Evolutionary conservation across 1,284 basidiomycete species (phyloP).

Genomic region (Sanguinoderma infundibulare): DNA sequence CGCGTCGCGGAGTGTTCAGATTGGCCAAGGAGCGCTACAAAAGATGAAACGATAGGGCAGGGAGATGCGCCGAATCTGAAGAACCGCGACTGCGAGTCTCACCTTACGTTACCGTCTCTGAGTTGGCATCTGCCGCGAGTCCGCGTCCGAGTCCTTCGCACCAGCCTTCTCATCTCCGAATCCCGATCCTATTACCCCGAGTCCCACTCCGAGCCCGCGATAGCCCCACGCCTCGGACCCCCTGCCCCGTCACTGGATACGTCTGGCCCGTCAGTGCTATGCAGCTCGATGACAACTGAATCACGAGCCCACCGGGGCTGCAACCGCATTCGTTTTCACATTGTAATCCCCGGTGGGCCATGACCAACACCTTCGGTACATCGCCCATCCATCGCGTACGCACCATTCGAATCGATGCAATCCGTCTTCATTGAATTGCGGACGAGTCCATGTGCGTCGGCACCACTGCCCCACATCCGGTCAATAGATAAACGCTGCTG

Average conservation of each 20-base stretch:
- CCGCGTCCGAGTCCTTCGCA: neutral
- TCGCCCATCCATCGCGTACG: neutral
- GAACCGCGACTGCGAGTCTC: neutral
- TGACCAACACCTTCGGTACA: neutral
- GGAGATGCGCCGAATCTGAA: slow-evolving; percentile 1
- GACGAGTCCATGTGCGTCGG: neutral
- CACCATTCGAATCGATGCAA: neutral
- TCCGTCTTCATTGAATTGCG: neutral
- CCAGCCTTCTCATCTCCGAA: neutral
- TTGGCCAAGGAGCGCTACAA: neutral
- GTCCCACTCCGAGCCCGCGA: neutral
- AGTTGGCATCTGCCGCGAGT: slow-evolving; percentile 2
- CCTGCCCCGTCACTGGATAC: neutral
- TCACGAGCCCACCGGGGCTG: slow-evolving; percentile 1
- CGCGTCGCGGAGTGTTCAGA: neutral
- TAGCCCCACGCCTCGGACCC: neutral
- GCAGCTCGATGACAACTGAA: too few species aligned
- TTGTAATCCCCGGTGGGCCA: neutral
- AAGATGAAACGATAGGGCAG: slow-evolving; percentile 2
- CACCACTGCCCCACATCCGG: neutral
- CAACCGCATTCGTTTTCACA: neutral
- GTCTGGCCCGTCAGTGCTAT: neutral
- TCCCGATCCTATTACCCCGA: neutral
- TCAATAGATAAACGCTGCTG: neutral
- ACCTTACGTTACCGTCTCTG: neutral